Conservation (phyloP, 352 stramenopile species). For the Pythium volutum region DNA sequence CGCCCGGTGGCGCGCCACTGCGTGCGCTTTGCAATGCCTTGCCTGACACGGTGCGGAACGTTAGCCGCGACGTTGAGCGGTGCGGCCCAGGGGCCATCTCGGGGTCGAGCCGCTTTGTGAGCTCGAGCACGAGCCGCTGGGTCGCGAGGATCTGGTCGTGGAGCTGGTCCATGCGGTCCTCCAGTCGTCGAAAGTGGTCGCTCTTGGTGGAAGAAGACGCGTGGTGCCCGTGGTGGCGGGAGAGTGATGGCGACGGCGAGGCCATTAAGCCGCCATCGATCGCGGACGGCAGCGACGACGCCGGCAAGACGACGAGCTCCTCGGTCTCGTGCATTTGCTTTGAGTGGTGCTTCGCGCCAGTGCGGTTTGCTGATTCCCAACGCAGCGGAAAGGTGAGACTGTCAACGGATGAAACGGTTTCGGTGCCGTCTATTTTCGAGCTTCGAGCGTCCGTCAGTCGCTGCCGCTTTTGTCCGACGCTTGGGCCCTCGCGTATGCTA, state of each 20-base stretch:
- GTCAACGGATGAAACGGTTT: no score
- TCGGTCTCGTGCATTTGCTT: no score
- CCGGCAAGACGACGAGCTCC: no score
- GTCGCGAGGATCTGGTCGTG: constrained; percentile 39
- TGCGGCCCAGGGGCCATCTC: background rate
- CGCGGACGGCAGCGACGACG: no score
- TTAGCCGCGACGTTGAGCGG: background rate
- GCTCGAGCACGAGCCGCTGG: constrained; percentile 48
- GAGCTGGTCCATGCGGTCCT: constrained; percentile 48
- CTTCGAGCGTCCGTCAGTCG: no score
- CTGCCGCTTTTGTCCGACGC: no score
- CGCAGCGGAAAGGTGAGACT: no score
- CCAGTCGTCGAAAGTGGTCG: constrained; percentile 30
- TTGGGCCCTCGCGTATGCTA: no score
- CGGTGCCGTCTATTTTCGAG: no score
- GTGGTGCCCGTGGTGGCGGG: constrained; percentile 2
- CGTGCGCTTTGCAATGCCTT: background rate
- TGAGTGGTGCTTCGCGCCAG: no score
- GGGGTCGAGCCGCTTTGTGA: constrained; percentile 39
- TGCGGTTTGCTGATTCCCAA: no score
- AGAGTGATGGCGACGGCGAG: background rate
- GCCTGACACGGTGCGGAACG: constrained; percentile 9
- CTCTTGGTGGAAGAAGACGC: constrained; percentile 1
- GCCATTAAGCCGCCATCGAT: no score
- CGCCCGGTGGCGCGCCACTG: background rate